These are phyloP conservation scores for Pyricularia pennisetigena DNA, from an alignment of 2,329 filamentous ascomycete species.

Conservation along the genomic window DNA sequence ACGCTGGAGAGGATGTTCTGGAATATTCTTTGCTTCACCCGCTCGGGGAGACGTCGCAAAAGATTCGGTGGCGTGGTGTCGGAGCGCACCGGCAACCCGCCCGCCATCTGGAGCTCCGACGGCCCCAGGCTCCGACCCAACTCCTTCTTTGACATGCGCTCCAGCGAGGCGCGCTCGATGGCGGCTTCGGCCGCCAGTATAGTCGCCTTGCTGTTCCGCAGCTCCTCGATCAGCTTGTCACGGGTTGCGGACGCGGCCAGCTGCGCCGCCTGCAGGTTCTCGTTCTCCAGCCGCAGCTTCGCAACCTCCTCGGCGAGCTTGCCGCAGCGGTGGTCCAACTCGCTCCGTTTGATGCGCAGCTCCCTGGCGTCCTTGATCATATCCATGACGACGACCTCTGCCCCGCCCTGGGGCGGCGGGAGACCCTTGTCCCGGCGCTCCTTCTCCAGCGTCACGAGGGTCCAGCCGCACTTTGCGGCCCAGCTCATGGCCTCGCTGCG, in stretches of 20 bases:
- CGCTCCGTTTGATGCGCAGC: neutral
- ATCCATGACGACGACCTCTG: neutral
- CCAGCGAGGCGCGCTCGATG: neutral
- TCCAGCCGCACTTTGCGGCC: constrained; percentile 3
- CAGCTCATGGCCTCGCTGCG: neutral
- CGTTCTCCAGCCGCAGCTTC: neutral
- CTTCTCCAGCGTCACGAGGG: neutral
- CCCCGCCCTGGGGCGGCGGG: neutral
- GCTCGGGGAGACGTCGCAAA: neutral
- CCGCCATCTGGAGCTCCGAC: neutral
- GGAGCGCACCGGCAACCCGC: neutral
- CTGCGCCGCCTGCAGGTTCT: neutral
- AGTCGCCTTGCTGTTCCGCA: constrained; percentile 1
- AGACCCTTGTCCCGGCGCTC: neutral
- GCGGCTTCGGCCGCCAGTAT: constrained; percentile 1
- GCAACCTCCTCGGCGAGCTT: neutral
- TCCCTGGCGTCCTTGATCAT: neutral
- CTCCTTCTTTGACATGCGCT: neutral
- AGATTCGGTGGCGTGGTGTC: neutral
- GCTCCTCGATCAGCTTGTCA: constrained; percentile 1
- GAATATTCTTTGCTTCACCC: neutral
- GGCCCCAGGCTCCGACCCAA: neutral
- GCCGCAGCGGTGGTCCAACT: neutral
- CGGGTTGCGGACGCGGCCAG: neutral
- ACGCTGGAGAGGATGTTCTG: neutral